Evolutionary conservation across 2,329 filamentous ascomycete species (phyloP).

Genomic region (Arthrobotrys conoides): DNA sequence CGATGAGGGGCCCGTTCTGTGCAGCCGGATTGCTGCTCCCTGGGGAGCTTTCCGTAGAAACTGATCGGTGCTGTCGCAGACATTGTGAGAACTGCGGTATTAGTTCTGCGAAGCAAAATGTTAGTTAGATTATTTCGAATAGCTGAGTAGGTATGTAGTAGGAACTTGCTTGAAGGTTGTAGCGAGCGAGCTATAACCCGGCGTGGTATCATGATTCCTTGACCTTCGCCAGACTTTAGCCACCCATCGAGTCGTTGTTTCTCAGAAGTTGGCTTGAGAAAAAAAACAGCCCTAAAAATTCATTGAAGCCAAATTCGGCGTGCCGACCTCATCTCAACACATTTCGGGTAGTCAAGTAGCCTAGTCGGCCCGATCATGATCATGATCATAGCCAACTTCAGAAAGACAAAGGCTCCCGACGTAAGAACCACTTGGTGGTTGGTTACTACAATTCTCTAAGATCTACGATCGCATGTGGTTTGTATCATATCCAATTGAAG

Average conservation of each 20-base stretch:
- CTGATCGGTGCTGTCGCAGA: slow-evolving; percentile 24
- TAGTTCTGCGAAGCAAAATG: slow-evolving; percentile 6
- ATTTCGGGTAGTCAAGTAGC: slow-evolving; percentile 24
- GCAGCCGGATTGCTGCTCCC: slow-evolving; percentile 16
- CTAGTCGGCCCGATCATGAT: background rate
- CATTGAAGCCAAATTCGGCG: slow-evolving; percentile 26
- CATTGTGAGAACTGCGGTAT: slow-evolving; percentile 20
- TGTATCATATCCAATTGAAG: background rate
- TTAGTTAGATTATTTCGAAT: background rate
- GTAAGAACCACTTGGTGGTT: too few species aligned
- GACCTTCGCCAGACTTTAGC: slow-evolving; percentile 32
- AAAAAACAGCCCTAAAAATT: slow-evolving; percentile 25
- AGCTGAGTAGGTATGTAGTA: background rate
- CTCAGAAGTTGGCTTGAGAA: slow-evolving; percentile 16
- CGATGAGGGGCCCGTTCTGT: slow-evolving; percentile 39
- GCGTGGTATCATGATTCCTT: slow-evolving; percentile 57
- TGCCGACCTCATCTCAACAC: slow-evolving; percentile 38
- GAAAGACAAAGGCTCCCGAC: too few species aligned
- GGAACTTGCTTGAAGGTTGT: slow-evolving; percentile 34
- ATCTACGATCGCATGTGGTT: too few species aligned
- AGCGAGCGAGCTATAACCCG: slow-evolving; percentile 35
- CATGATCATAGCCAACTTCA: too few species aligned
- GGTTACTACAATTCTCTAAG: background rate
- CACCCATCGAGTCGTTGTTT: slow-evolving; percentile 39
- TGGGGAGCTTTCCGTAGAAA: slow-evolving; percentile 18